A percentile compares a stretch with the other conserved stretches of the same genome.
Evolutionary conservation across 2,329 filamentous ascomycete species (phyloP).

Genomic region (Aspergillus proliferans): DNA sequence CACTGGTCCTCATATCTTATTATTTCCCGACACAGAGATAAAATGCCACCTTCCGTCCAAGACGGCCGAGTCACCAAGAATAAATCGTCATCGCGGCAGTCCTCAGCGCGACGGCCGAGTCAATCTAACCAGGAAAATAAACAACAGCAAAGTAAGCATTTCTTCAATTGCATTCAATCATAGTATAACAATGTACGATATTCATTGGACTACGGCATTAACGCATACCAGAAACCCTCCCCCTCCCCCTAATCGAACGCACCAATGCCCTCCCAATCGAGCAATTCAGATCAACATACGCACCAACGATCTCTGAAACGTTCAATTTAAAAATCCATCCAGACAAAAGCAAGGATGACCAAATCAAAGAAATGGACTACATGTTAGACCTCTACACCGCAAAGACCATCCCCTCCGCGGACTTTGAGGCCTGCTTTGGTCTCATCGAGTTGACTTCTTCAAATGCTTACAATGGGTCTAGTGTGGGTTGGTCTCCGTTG

Average conservation of each 20-base stretch:
- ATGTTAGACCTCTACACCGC: slow-evolving; percentile 28
- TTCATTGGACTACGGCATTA: background rate
- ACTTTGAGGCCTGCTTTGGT: slow-evolving; percentile 47
- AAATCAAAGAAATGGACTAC: slow-evolving; percentile 2
- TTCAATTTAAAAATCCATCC: background rate
- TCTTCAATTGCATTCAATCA: background rate
- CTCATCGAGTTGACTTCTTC: slow-evolving; percentile 52
- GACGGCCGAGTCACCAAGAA: slow-evolving; percentile 19
- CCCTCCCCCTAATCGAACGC: slow-evolving; percentile 33
- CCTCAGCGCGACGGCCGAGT: background rate
- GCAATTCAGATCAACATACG: slow-evolving; percentile 34
- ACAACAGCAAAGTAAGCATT: background rate
- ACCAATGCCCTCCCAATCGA: slow-evolving; percentile 35
- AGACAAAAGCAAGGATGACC: slow-evolving; percentile 1
- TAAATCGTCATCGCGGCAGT: slow-evolving; percentile 6
- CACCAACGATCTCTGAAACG: slow-evolving; percentile 11
- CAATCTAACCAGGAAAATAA: background rate
- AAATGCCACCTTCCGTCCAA: slow-evolving; percentile 16
- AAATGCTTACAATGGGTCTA: slow-evolving; percentile 47
- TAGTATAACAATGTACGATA: no score
- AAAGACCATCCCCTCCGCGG: slow-evolving; percentile 29
- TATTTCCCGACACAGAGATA: background rate
- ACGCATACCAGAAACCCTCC: slow-evolving; percentile 6
- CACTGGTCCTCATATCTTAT: no score
- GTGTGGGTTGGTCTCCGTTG: slow-evolving; percentile 48